Base-by-base conservation (phyloP, 345 rosid species). In the Eucalyptus paniculata region DNA sequence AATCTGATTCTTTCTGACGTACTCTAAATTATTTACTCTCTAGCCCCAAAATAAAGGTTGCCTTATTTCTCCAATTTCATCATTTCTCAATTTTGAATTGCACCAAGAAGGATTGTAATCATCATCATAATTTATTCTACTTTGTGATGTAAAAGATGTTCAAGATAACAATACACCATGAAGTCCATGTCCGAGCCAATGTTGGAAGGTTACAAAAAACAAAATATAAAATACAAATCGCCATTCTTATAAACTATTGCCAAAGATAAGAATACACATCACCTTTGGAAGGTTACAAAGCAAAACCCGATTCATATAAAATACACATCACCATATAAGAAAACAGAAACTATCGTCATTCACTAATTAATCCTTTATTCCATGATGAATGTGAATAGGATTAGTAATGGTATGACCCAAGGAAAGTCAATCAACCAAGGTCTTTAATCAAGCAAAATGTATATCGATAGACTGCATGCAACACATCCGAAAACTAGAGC, bases 391-490 rank as follows among this genome's bases (percentile, higher is more conserved):
- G 72, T 4, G 8, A 62, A 30, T 62, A 62, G 5, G 72, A 62
- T 62, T 0, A 62, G 0, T 30, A 62, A 30, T 0, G 4, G 72
- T 14, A 30, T 7, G 34, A 30, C 10, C 72, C 37, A 65, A 4
- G 72, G 18, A n/a, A 65, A 14, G 37, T 65, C 19, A 65, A 30
- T 65, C 72, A 65, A 4, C 72, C 10, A 62, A 62, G 37, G 37
- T 30, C 30, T 13, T 30, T 62, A 37, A 30, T 30, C 37, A 65
- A 65, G 37, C 3, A 30, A 8, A 65, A 65, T 65, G 34, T 30
- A 0, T 4, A 0, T 65, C 19, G 14, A 14, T 32, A 65, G 37
- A 65, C 0, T 30, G 18, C 34, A 30, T 7, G 10, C 37, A 65
- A 14, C 9, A 65, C 72, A 30, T 65, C 5, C 2, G 8, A 30